phyloP scores from a whole-genome alignment of 2,329 filamentous ascomycete genomes.

The Neopestalotiopsis sp. region DNA sequence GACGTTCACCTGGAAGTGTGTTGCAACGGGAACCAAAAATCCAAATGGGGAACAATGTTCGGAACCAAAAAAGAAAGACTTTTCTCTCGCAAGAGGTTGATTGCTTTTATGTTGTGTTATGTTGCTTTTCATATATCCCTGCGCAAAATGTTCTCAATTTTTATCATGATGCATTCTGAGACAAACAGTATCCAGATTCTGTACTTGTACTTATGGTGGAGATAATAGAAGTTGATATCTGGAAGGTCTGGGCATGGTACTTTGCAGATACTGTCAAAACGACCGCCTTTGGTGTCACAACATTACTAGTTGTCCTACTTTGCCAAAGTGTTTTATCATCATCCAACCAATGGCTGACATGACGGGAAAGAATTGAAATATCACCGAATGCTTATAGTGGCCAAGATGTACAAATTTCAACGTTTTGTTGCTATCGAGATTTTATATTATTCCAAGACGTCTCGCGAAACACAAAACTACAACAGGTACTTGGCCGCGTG shows the following conservation, averaged over 20 bases:
- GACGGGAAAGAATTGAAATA: too few species aligned
- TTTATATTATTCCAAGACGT: not conserved
- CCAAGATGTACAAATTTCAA: not conserved
- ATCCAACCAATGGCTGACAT: too few species aligned
- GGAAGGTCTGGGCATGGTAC: too few species aligned
- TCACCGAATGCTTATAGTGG: too few species aligned
- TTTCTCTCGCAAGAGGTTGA: slow-evolving; percentile 15
- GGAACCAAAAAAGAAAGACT: not conserved
- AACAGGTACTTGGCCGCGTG: slow-evolving; percentile 87
- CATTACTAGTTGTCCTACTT: too few species aligned
- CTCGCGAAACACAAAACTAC: slow-evolving; percentile 31
- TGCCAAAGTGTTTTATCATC: too few species aligned
- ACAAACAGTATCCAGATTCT: too few species aligned
- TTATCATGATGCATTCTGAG: not conserved
- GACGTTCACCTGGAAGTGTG: not conserved
- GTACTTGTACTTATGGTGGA: too few species aligned
- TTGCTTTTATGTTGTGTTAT: slow-evolving; percentile 1
- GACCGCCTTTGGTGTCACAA: too few species aligned
- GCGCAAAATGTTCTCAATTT: not conserved
- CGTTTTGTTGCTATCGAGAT: not conserved
- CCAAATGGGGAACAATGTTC: not conserved
- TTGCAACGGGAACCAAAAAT: not conserved
- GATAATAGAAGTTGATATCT: too few species aligned
- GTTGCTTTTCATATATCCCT: slow-evolving; percentile 15
- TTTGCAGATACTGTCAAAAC: too few species aligned